These are phyloP conservation scores for Neurospora sp. DNA, from an alignment of 495 filamentous ascomycete genomes.

Conservation along the genomic window DNA sequence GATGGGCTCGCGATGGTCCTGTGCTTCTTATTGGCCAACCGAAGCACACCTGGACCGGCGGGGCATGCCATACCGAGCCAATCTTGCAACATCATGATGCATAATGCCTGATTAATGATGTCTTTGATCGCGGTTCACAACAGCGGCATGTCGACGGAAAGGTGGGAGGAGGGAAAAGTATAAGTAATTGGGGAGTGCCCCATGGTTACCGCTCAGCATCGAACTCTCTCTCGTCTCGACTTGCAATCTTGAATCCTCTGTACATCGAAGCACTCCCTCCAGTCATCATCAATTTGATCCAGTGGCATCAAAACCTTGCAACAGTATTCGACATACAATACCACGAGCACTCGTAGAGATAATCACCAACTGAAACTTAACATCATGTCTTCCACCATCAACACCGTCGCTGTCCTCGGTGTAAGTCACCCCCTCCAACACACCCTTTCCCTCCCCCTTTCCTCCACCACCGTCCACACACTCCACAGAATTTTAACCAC, in stretches of 20 bases:
- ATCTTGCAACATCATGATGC: not conserved
- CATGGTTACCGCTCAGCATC: too few species aligned
- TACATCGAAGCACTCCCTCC: too few species aligned
- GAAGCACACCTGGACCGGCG: not conserved
- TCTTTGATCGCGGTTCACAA: not conserved
- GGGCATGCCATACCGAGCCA: not conserved
- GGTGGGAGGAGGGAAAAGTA: not conserved
- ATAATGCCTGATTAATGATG: not conserved
- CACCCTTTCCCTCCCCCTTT: not conserved
- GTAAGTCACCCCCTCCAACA: conserved; percentile 22
- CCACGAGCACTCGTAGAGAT: not conserved
- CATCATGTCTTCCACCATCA: conserved; percentile 35
- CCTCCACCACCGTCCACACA: not conserved
- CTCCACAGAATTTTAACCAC: too few species aligned
- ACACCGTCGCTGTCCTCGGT: conserved; percentile 41
- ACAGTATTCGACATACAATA: not conserved
- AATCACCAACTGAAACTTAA: not conserved
- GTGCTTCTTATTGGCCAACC: not conserved
- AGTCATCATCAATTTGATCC: too few species aligned
- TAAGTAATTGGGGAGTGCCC: not conserved
- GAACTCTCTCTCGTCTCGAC: too few species aligned
- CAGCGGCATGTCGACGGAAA: not conserved
- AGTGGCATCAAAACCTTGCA: too few species aligned
- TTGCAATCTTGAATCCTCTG: too few species aligned
- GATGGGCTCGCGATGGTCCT: not conserved